Evolutionary conservation across 306 rosid species (phyloP).

Genomic region (Trifolium dubium): DNA sequence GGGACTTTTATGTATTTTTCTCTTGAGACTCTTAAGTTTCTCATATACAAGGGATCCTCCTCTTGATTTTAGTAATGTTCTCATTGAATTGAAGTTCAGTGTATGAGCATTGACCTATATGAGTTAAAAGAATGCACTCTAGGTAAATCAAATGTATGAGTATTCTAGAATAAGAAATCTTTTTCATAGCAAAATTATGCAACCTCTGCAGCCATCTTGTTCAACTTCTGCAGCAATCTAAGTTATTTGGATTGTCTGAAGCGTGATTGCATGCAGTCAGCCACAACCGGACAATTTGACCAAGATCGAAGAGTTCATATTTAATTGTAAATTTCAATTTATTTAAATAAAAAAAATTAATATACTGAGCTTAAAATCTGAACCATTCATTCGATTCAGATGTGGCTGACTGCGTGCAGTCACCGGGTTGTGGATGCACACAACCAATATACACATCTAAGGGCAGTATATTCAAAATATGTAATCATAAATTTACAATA

Average conservation of each 20-base stretch:
- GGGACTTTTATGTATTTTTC: slow-evolving; percentile 80
- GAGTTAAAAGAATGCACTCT: slow-evolving; percentile 13
- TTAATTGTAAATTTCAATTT: background rate
- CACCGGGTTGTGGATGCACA: background rate
- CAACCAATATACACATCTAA: background rate
- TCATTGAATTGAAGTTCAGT: no score
- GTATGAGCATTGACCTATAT: no score
- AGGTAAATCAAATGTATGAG: slow-evolving; percentile 2
- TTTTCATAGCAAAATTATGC: slow-evolving; percentile 33
- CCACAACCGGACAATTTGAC: background rate
- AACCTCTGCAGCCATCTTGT: slow-evolving; percentile 33
- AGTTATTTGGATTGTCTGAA: background rate
- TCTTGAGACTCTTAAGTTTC: slow-evolving; percentile 75
- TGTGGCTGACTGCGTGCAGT: background rate
- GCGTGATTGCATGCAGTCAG: background rate
- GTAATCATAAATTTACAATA: slow-evolving; percentile 54
- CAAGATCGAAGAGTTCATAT: background rate
- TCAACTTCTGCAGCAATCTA: no score
- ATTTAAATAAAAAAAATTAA: background rate
- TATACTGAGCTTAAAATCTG: background rate
- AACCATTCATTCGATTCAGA: background rate
- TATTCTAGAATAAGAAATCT: slow-evolving; percentile 13
- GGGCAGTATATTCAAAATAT: slow-evolving; percentile 34
- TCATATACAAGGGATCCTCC: slow-evolving; percentile 64
- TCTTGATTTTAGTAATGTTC: slow-evolving; percentile 46